Conservation (phyloP, 352 stramenopile species). For the Blastocystis sp. region DNA sequence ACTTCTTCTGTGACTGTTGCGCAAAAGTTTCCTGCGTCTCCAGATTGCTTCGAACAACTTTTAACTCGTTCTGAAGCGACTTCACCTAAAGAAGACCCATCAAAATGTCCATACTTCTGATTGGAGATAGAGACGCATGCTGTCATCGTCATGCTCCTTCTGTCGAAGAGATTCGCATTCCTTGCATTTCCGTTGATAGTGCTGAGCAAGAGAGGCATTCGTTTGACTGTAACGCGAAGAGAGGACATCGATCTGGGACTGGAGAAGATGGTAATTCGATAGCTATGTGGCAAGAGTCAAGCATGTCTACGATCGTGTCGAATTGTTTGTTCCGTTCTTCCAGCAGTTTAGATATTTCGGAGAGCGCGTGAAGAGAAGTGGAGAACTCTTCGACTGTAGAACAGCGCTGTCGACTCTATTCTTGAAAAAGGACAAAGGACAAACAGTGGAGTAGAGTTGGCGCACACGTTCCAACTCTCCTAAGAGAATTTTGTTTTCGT, state of each 20-base stretch:
- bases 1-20: neutral
- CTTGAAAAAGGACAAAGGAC: neutral
- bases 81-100: neutral
- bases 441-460: neutral
- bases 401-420: neutral
- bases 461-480: neutral
- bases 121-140: neutral
- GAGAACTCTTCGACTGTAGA: neutral
- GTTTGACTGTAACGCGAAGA: neutral
- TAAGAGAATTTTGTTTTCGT: neutral
- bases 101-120: neutral
- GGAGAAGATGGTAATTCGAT: neutral
- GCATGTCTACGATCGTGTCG: neutral
- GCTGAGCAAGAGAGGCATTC: neutral
- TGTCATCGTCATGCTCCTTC: neutral
- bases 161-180: neutral
- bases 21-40: neutral
- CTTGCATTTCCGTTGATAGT: neutral
- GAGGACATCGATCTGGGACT: neutral
- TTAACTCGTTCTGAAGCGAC: neutral
- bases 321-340: neutral
- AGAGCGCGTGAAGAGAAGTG: neutral
- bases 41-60: neutral
- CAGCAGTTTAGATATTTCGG: neutral
- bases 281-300: neutral